phyloP scores from a whole-genome alignment of 495 filamentous ascomycete species.

The Talaromyces wortmannii region DNA sequence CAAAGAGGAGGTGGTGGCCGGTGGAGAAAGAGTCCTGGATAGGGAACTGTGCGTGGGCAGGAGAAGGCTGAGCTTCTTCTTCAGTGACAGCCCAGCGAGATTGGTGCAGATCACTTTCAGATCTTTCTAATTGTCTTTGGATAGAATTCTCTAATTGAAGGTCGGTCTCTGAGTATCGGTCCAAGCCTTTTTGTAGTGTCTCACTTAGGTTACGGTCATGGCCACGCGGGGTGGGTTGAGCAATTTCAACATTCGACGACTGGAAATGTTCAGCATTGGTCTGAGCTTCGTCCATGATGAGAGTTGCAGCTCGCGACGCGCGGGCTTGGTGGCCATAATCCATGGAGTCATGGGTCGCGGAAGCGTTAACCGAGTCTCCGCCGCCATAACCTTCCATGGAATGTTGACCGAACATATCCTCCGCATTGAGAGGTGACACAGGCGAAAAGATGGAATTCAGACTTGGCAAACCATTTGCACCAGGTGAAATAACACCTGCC shows the following conservation, averaged over 20 bases:
- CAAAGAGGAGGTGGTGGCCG: slow-evolving; percentile 15
- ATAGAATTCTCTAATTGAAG: slow-evolving; percentile 74
- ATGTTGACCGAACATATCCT: slow-evolving; percentile 20
- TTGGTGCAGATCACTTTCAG: slow-evolving; percentile 25
- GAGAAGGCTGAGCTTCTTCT: slow-evolving; percentile 7
- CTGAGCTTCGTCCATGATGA: slow-evolving; percentile 8
- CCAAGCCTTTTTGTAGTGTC: slow-evolving; percentile 76
- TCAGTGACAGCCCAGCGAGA: slow-evolving; percentile 33
- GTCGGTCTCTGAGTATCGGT: slow-evolving; percentile 59
- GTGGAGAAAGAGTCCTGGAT: slow-evolving; percentile 30
- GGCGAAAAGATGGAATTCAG: slow-evolving; percentile 38
- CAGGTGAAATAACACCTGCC: slow-evolving; percentile 15
- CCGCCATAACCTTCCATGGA: not conserved
- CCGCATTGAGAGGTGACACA: slow-evolving; percentile 35
- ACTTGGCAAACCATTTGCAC: slow-evolving; percentile 26
- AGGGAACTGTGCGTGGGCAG: slow-evolving; percentile 10
- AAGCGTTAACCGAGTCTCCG: not conserved
- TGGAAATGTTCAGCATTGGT: slow-evolving; percentile 33
- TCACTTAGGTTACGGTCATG: slow-evolving; percentile 62
- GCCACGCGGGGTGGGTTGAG: slow-evolving; percentile 57
- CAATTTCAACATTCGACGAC: slow-evolving; percentile 48
- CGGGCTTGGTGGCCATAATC: not conserved
- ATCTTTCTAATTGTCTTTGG: slow-evolving; percentile 56
- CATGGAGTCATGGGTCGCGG: not conserved
- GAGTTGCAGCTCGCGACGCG: slow-evolving; percentile 12